Percentiles rank a stretch among this genome's conserved stretches.
Conservation (phyloP, 2,329 filamentous ascomycete species). For the Colletotrichum incanum region DNA sequence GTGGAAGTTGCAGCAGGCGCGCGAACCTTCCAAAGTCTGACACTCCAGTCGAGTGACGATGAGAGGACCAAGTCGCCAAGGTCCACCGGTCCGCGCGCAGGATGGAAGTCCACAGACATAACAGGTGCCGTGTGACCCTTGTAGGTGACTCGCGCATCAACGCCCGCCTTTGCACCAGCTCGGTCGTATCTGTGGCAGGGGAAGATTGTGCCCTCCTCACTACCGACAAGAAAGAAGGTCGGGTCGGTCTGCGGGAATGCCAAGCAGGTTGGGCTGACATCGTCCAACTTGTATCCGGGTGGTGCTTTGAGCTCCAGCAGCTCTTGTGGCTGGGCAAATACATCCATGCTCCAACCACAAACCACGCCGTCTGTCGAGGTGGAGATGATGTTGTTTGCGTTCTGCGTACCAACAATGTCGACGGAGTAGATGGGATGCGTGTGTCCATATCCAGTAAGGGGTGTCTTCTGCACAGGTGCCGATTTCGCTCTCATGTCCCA, state of each 20-base stretch:
- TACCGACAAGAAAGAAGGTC: constrained; percentile 97
- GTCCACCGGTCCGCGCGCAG: constrained; percentile 91
- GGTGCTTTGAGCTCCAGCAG: constrained; percentile 90
- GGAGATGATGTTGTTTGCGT: constrained; percentile 98
- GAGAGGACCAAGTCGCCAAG: constrained; percentile 93
- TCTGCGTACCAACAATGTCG: constrained; percentile 96
- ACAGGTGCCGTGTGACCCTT: constrained; percentile 93
- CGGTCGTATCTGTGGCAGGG: constrained; percentile 98
- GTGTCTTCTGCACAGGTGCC: constrained; percentile 94
- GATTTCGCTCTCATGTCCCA: constrained; percentile 97
- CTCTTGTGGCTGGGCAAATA: constrained; percentile 97
- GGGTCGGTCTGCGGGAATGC: constrained; percentile 96
- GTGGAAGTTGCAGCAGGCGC: constrained; percentile 82
- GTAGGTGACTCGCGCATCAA: constrained; percentile 91
- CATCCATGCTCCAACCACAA: constrained; percentile 97
- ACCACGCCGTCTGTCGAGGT: constrained; percentile 97
- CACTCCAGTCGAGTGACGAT: constrained; percentile 96
- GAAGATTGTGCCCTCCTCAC: constrained; percentile 96
- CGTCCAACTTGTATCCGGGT: constrained; percentile 90
- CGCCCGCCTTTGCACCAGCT: constrained; percentile 95
- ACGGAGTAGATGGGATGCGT: constrained; percentile 97
- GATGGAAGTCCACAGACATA: constrained; percentile 97
- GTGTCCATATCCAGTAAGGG: constrained; percentile 93
- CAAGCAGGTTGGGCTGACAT: constrained; percentile 94
- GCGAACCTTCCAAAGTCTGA: constrained; percentile 96